Evolutionary conservation across 306 rosid genomes (phyloP), one percentile per base, ranked within the genome.

Genomic region (Vigna mungo): DNA sequence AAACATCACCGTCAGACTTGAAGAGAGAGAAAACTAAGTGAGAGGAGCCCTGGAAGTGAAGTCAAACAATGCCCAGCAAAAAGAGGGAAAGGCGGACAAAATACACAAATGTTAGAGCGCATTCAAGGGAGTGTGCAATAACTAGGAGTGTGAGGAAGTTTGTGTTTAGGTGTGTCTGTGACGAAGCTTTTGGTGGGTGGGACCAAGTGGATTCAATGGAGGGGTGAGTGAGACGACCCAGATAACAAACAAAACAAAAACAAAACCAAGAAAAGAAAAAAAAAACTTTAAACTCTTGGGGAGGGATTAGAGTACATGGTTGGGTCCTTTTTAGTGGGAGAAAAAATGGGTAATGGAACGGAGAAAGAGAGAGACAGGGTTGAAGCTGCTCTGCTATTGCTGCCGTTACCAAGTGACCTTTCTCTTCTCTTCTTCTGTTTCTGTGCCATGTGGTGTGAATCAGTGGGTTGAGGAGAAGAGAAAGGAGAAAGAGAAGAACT

Each of bases 1-100:
- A 54, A 34, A 16, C 43, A 23, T 74, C 36, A 37, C 13, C 49
- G 2, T 21, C 2, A 17, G 23, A 68, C 20, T 44, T 44, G 58
- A 49, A 13, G 25, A 2, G 16, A 21, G 18, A 21, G 44, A 37
- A 60, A 23, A 27, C 39, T 34, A 9, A 74, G 32, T 69, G 59
- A 8, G 21, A 75, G 48, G 63, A 37, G 72, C 79, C 55, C 49
- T 43, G 67, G 71, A 27, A 79, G 79, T 72, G 46, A 84, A 84
- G 83, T 85, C 85, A 84, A 84, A 72, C 81, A 85, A 78, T 63
- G 84, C 39, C 71, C 60, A 77, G 13, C 63, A 32, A 44, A 12
- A 44, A 44, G 30, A 51, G 15, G 15, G 10, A 32, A 60, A 17
- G 11, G 11, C 6, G 1, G 13, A 10, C 7, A 23, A 59, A 17